phyloP scores from a whole-genome alignment of 2,329 filamentous ascomycete species.

The Dendrostoma leiphaemia region DNA sequence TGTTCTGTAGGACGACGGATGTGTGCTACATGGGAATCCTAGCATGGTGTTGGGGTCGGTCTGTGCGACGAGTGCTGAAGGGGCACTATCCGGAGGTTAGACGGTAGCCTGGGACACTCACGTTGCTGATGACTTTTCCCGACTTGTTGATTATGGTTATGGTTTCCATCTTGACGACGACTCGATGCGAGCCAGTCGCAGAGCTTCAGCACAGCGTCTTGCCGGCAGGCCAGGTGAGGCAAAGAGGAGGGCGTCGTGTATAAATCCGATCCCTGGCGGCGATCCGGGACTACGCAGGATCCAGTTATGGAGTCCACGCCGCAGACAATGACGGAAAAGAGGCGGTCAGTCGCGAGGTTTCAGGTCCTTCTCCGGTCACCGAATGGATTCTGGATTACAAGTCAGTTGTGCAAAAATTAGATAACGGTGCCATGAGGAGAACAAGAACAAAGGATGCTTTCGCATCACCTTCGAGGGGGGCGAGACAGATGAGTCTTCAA shows the following conservation, averaged over 20 bases:
- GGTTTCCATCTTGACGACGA: constrained; percentile 56
- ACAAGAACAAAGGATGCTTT: too few species aligned
- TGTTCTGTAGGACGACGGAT: too few species aligned
- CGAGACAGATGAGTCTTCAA: too few species aligned
- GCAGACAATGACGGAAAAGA: constrained; percentile 5
- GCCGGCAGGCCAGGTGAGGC: neutral
- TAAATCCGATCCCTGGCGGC: constrained; percentile 1
- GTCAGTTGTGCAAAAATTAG: too few species aligned
- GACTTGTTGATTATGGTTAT: constrained; percentile 89
- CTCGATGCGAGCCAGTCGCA: constrained; percentile 9
- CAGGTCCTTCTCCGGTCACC: too few species aligned
- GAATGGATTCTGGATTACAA: too few species aligned
- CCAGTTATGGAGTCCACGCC: neutral
- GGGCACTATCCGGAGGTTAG: neutral
- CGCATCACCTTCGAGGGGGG: too few species aligned
- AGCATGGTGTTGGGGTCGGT: too few species aligned
- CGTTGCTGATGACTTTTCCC: constrained; percentile 86
- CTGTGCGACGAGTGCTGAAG: neutral
- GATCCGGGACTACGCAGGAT: neutral
- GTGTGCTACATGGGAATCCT: too few species aligned
- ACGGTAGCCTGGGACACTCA: too few species aligned
- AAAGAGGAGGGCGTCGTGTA: neutral
- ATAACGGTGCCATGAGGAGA: too few species aligned
- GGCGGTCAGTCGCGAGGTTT: constrained; percentile 10
- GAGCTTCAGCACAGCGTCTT: neutral